Percentiles rank a stretch among this genome's conserved stretches.
Conservation (phyloP, 2,329 filamentous ascomycete species). For the Fusarium acutatum region DNA sequence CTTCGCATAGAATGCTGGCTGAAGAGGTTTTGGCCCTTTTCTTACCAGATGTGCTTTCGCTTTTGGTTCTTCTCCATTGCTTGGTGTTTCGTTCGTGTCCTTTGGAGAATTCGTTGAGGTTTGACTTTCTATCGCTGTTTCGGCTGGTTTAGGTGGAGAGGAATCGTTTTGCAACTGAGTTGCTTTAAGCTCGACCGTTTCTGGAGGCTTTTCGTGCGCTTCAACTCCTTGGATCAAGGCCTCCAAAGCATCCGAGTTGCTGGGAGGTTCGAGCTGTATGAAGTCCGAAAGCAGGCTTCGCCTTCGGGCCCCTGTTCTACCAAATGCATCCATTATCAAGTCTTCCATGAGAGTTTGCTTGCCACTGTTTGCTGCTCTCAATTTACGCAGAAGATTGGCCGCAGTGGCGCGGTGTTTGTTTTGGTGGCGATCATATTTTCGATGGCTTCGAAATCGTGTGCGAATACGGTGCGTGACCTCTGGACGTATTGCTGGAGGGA, state of each 20-base stretch:
- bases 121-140: background rate
- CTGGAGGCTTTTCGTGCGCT: background rate
- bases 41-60: background rate
- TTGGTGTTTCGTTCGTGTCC: background rate
- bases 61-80: background rate
- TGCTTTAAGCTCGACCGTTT: background rate
- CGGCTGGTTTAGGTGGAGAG: background rate
- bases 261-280: slow-evolving; percentile 48
- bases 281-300: slow-evolving; percentile 57
- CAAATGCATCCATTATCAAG: slow-evolving; percentile 61
- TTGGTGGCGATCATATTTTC: slow-evolving; percentile 39
- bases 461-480: slow-evolving; percentile 55
- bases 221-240: slow-evolving; percentile 32
- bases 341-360: slow-evolving; percentile 55
- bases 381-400: slow-evolving; percentile 52
- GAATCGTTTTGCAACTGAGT: background rate
- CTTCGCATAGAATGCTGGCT: slow-evolving; percentile 52
- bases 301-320: slow-evolving; percentile 60
- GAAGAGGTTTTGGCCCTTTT: slow-evolving; percentile 4
- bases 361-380: slow-evolving; percentile 64
- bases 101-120: background rate
- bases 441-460: slow-evolving; percentile 56
- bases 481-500: slow-evolving; percentile 60
- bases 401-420: slow-evolving; percentile 52
- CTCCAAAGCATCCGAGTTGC: slow-evolving; percentile 53